A percentile compares a stretch with the other conserved stretches of the same genome.
These are phyloP conservation scores for Luffa aegyptiaca DNA, from an alignment of 306 rosid species.

Conservation along the genomic window DNA sequence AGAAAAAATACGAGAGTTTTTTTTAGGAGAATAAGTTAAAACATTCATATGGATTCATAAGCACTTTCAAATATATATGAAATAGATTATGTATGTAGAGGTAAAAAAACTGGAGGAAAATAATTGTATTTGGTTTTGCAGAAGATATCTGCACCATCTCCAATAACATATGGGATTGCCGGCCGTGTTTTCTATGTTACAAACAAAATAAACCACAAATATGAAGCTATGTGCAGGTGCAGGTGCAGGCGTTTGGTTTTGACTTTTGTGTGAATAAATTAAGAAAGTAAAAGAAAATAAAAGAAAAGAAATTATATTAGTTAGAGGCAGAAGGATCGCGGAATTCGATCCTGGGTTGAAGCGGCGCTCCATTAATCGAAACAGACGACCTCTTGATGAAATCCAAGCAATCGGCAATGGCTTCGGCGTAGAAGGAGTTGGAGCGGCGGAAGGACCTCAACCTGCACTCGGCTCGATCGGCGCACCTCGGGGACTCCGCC, in stretches of 20 bases:
- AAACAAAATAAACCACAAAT: not conserved
- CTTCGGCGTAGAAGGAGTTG: slow-evolving; percentile 84
- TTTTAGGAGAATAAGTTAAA: not conserved
- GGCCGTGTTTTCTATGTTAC: not conserved
- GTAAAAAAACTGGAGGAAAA: not conserved
- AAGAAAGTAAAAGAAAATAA: not conserved
- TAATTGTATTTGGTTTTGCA: not conserved
- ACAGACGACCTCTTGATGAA: slow-evolving; percentile 68
- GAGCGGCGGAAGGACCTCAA: slow-evolving; percentile 40
- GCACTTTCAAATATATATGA: too few relatives aligned
- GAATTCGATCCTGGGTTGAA: slow-evolving; percentile 19
- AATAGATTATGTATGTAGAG: too few relatives aligned
- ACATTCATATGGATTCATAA: too few relatives aligned
- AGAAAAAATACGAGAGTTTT: not conserved
- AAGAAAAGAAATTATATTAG: not conserved
- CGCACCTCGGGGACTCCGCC: slow-evolving; percentile 8
- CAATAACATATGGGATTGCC: not conserved
- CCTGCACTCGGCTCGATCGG: slow-evolving; percentile 14
- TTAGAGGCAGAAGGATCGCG: slow-evolving; percentile 16
- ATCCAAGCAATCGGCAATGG: slow-evolving; percentile 89
- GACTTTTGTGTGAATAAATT: not conserved
- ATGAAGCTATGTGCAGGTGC: not conserved
- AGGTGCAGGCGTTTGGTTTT: not conserved
- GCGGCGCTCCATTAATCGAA: slow-evolving; percentile 34
- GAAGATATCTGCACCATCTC: not conserved